These are phyloP conservation scores for Dipteronia sinensis DNA, from an alignment of 345 rosid species.

Conservation along the genomic window DNA sequence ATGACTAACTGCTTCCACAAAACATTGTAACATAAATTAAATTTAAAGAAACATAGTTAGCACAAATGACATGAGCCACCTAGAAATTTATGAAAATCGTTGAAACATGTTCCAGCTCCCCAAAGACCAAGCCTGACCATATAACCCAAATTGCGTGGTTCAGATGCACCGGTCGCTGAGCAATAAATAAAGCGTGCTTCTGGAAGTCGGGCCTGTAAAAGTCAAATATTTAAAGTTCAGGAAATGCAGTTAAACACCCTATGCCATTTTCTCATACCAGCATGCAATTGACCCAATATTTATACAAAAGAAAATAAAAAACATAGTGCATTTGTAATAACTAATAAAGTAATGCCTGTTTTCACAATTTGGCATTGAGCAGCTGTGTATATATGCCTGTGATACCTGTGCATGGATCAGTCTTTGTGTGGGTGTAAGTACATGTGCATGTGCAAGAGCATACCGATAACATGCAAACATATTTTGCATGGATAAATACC, in stretches of 20 bases:
- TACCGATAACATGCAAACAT: not conserved
- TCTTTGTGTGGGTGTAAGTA: not conserved
- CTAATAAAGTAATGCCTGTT: not conserved
- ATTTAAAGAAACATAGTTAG: not conserved
- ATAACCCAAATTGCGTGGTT: conserved; percentile 98
- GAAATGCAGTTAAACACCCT: conserved; percentile 13
- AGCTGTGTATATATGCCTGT: not conserved
- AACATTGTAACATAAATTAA: not conserved
- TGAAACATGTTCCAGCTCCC: conserved; percentile 93
- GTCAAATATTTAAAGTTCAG: conserved; percentile 26
- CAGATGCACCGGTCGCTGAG: conserved; percentile 99
- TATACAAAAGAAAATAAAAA: not conserved
- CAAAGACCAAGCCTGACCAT: conserved; percentile 99
- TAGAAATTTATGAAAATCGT: conserved; percentile 71
- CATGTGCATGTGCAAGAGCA: not conserved
- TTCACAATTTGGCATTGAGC: not conserved
- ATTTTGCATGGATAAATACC: not conserved
- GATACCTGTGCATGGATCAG: not conserved
- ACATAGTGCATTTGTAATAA: not conserved
- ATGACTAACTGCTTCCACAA: not conserved
- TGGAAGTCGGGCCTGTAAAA: conserved; percentile 86
- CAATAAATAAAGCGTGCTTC: conserved; percentile 96
- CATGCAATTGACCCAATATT: not conserved
- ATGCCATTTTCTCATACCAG: conserved; percentile 6
- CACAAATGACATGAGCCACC: conserved; percentile 35